Evolutionary conservation across 2,329 filamentous ascomycete genomes (phyloP).

Genomic region (Claviceps purpurea): DNA sequence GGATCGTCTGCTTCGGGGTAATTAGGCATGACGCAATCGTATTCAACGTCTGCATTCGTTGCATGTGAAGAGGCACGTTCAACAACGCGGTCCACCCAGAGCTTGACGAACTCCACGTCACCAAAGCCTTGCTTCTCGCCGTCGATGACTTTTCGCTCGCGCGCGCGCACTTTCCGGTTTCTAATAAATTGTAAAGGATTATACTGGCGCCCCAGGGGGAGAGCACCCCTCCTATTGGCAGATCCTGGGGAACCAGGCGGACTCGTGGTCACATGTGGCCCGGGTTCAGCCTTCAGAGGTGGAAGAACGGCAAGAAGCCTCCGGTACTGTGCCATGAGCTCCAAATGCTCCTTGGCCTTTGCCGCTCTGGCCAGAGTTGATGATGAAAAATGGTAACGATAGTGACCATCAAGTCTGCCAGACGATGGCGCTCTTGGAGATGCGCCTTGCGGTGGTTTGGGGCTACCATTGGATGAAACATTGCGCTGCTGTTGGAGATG

Average conservation of each 20-base stretch:
- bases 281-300: constrained; percentile 43
- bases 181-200: constrained; percentile 89
- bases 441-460: constrained; percentile 32
- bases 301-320: constrained; percentile 67
- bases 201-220: constrained; percentile 54
- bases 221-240: constrained; percentile 16
- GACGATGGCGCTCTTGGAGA: constrained; percentile 28
- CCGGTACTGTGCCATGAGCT: constrained; percentile 74
- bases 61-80: constrained; percentile 16
- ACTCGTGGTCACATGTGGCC: constrained; percentile 26
- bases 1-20: constrained; percentile 34
- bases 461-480: constrained; percentile 47
- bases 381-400: constrained; percentile 57
- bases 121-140: constrained; percentile 65
- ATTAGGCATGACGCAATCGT: constrained; percentile 23
- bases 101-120: constrained; percentile 55
- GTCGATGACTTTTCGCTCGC: constrained; percentile 63
- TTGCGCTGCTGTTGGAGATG: constrained; percentile 61
- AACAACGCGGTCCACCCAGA: constrained; percentile 62
- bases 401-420: constrained; percentile 28
- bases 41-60: constrained; percentile 11
- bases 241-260: constrained; percentile 26
- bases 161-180: constrained; percentile 72
- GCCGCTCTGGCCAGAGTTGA: constrained; percentile 72
- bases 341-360: constrained; percentile 73